A percentile compares a stretch with the other conserved stretches of the same genome.
Evolutionary conservation across 1,284 basidiomycete genomes (phyloP).

Genomic region (Polyporus tsugae): DNA sequence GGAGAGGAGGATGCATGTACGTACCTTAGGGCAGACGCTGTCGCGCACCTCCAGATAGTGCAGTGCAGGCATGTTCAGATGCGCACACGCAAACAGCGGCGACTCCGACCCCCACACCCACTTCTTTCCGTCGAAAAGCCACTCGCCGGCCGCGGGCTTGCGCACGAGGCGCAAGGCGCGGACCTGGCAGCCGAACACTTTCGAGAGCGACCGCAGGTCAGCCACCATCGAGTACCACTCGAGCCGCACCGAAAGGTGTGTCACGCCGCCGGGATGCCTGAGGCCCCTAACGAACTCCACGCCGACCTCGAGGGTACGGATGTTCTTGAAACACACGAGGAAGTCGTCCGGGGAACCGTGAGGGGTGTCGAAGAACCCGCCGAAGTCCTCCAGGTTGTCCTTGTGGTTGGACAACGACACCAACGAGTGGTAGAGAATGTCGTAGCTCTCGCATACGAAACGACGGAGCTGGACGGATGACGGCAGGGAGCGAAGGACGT

Average conservation of each 20-base stretch:
- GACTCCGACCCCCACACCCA: background rate
- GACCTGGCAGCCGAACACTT: background rate
- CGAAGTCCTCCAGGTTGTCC: background rate
- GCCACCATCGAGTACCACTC: background rate
- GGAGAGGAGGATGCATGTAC: background rate
- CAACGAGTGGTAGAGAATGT: background rate
- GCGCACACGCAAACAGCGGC: background rate
- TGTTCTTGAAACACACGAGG: background rate
- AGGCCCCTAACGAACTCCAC: background rate
- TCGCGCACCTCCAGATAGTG: background rate
- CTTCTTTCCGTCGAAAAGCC: background rate
- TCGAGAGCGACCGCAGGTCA: background rate
- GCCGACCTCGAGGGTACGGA: background rate
- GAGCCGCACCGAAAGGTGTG: background rate
- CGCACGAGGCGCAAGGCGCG: background rate
- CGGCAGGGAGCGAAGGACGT: background rate
- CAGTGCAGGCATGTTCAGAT: background rate
- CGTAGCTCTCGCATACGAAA: constrained; percentile 10
- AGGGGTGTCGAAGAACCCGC: background rate
- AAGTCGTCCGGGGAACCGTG: background rate
- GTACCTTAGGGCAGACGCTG: no score
- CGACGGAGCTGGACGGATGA: background rate
- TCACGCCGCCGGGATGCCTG: background rate
- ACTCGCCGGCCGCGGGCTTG: background rate
- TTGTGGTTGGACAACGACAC: background rate